Percentiles rank a stretch among this genome's conserved stretches.
Conservation (phyloP, 345 rosid species). For the Linum usitatissimum region DNA sequence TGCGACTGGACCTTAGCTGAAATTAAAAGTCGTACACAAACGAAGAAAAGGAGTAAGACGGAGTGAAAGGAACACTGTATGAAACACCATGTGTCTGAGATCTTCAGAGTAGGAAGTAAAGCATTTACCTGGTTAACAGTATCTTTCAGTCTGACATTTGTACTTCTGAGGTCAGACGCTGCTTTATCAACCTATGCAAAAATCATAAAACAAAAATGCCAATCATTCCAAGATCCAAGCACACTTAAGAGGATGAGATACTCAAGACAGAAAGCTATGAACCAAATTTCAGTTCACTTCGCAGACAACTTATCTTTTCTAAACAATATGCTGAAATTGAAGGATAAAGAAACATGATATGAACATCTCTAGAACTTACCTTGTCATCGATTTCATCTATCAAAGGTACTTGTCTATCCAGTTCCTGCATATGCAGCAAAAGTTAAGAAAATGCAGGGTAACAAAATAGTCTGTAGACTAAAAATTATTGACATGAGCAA, state of each 20-base stretch:
- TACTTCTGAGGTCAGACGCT: constrained; percentile 20
- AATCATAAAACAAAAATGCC: constrained; percentile 1
- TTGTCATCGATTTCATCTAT: constrained; percentile 27
- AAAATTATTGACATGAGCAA: neutral
- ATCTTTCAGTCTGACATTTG: constrained; percentile 25
- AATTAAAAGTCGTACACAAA: neutral
- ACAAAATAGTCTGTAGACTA: neutral
- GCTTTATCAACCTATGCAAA: constrained; percentile 16
- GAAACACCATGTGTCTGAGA: neutral
- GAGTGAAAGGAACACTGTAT: neutral
- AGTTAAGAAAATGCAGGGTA: neutral
- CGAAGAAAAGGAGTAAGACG: neutral
- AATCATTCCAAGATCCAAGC: neutral
- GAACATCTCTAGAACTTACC: constrained; percentile 5
- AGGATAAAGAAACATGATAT: neutral
- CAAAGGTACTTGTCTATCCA: constrained; percentile 22
- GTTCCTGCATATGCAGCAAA: constrained; percentile 13
- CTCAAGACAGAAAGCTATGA: neutral
- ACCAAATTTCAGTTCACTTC: neutral
- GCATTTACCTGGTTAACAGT: constrained; percentile 20
- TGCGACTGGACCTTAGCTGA: constrained; percentile 29
- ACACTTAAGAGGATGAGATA: neutral
- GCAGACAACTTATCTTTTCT: neutral
- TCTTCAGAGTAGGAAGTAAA: neutral
- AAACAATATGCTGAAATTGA: neutral